Evolutionary conservation across 1,139 yeast species (phyloP).

Genomic region (Candida freyschussii): DNA sequence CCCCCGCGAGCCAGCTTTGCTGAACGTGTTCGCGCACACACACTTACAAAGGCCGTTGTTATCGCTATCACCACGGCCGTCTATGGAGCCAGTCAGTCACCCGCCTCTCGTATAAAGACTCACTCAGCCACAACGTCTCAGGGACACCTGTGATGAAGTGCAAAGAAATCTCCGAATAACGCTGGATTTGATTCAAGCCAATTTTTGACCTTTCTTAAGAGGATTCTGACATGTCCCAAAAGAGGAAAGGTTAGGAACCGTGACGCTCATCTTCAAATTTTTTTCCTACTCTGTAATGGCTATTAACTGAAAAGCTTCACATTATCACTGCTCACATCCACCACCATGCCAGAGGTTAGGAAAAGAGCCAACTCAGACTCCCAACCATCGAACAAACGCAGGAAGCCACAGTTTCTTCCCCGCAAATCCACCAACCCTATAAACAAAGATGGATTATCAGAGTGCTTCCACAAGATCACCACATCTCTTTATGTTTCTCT

Average conservation of each 20-base stretch:
- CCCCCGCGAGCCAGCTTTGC: too few relatives aligned
- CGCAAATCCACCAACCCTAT: conserved; percentile 28
- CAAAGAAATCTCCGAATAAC: too few relatives aligned
- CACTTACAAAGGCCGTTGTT: too few relatives aligned
- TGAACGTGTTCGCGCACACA: conserved; percentile 1
- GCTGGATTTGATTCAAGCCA: too few relatives aligned
- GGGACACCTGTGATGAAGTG: too few relatives aligned
- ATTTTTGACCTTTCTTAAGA: too few relatives aligned
- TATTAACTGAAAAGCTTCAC: not conserved
- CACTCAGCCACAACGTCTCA: too few relatives aligned
- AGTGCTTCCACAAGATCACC: conserved; percentile 64
- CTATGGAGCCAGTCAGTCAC: too few relatives aligned
- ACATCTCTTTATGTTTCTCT: conserved; percentile 73
- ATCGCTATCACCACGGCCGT: too few relatives aligned
- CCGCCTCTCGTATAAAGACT: too few relatives aligned
- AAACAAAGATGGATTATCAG: conserved; percentile 32
- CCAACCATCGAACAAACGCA: conserved; percentile 11
- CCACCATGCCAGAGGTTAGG: conserved; percentile 11
- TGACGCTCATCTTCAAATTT: conserved; percentile 3
- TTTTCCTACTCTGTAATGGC: not conserved
- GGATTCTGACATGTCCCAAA: too few relatives aligned
- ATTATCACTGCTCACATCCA: conserved; percentile 1
- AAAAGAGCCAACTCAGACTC: conserved; percentile 17
- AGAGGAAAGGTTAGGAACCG: not conserved
- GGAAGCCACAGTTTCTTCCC: conserved; percentile 16